A percentile compares a stretch with the other conserved stretches of the same genome.
These are phyloP conservation scores for Graphilbum ipis-grandicollis DNA, from an alignment of 2,329 filamentous ascomycete genomes.

Conservation along the genomic window DNA sequence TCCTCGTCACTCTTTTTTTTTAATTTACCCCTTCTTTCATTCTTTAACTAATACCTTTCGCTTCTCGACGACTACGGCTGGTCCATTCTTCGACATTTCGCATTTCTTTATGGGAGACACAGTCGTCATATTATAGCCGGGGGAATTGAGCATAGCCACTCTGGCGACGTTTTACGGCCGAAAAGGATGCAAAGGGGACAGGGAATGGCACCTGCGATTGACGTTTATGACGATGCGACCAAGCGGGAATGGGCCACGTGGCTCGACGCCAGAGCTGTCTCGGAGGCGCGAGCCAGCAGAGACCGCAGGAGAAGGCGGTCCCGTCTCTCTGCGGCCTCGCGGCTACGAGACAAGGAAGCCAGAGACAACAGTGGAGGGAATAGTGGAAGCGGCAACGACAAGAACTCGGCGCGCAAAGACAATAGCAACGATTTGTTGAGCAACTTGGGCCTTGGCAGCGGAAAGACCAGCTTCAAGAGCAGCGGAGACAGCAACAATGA, in stretches of 20 bases:
- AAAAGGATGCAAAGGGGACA: conserved; percentile 12
- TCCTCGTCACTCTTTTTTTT: not conserved
- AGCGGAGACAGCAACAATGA: not conserved
- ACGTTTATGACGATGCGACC: conserved; percentile 3
- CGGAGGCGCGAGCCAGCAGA: not conserved
- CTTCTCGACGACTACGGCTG: too few relatives aligned
- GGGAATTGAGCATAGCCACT: too few relatives aligned
- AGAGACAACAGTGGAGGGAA: conserved; percentile 1
- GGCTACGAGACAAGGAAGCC: too few relatives aligned
- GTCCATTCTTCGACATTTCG: too few relatives aligned
- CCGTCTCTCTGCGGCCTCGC: too few relatives aligned
- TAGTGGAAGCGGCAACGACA: conserved; percentile 3
- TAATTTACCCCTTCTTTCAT: too few relatives aligned
- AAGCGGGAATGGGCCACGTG: not conserved
- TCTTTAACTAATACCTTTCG: too few relatives aligned
- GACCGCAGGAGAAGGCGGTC: too few relatives aligned
- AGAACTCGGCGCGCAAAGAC: conserved; percentile 4
- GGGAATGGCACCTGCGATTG: conserved; percentile 14
- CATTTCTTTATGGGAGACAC: too few relatives aligned
- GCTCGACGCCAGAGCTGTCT: not conserved
- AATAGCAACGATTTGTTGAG: conserved; percentile 2
- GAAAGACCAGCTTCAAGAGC: not conserved
- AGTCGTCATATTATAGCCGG: too few relatives aligned
- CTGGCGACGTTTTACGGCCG: conserved; percentile 7
- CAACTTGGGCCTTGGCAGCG: too few relatives aligned